Evolutionary conservation across 2,329 filamentous ascomycete genomes (phyloP).

Genomic region (Xylariales sp.): DNA sequence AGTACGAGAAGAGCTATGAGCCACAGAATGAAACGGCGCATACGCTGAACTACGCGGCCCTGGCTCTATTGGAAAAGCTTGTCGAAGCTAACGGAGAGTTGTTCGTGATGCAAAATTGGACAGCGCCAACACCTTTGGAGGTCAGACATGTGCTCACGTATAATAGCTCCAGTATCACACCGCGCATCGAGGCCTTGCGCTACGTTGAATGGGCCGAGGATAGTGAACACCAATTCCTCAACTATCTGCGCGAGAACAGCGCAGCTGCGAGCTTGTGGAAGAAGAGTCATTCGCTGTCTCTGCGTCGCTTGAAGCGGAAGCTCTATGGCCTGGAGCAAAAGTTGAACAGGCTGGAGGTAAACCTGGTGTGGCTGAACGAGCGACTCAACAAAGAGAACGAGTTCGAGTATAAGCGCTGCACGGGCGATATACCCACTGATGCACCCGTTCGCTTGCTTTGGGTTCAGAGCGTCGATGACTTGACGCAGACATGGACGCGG

Average conservation of each 20-base stretch:
- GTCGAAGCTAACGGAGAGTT: neutral
- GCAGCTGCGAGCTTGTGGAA: slow-evolving; percentile 1
- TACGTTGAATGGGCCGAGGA: too few relatives aligned
- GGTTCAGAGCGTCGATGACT: neutral
- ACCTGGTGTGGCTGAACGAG: neutral
- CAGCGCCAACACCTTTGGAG: too few relatives aligned
- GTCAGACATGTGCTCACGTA: too few relatives aligned
- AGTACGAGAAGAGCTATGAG: neutral
- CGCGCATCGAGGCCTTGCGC: too few relatives aligned
- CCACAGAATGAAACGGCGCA: neutral
- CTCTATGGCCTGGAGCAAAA: neutral
- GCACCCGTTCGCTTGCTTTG: neutral
- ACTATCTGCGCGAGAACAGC: too few relatives aligned
- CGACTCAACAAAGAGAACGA: neutral
- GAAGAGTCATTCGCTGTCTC: neutral
- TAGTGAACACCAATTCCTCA: too few relatives aligned
- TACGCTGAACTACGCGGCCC: neutral
- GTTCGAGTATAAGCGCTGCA: neutral
- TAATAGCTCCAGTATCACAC: too few relatives aligned
- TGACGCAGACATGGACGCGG: neutral
- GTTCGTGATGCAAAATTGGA: neutral
- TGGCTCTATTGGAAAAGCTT: neutral
- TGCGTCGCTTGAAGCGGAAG: neutral
- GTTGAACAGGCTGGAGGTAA: neutral
- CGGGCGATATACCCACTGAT: neutral